Evolutionary conservation across 305 asterid species (phyloP), one percentile per base, ranked within the genome.

Genomic region (Fraxinus nigra): DNA sequence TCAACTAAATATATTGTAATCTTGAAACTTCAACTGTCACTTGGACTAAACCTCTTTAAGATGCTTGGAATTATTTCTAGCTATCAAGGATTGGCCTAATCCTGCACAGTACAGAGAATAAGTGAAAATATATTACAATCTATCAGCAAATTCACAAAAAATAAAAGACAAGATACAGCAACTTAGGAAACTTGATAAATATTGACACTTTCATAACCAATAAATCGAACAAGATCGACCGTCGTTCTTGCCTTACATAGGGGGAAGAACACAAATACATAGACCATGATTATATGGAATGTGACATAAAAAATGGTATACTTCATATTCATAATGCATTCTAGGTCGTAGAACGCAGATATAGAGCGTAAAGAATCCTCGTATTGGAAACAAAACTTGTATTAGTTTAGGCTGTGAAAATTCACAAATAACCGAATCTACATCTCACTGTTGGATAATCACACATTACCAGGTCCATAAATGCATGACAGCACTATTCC

Each of bases 401-500:
- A 26, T 20, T 26, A 28, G 74, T 67, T 67, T 65, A 26, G 73
- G 73, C 33, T 26, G 73, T 24, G 73, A 69, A 69, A 69, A 30
- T 69, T 11, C 38, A 30, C 22, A 69, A 14, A 30, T 4, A 30
- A 67, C 38, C 4, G 38, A 67, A 67, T 28, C 5, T 22, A 20
- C 33, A 20, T 18, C 26, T 7, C 67, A 18, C 28, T 81, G 78
- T 18, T 78, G 72, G 54, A 22, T 70, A 80, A 79, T 43, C 26
- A 20, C 72, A 79, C 75, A 38, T 79, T 80, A 84, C 82, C 70
- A 80, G 78, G 76, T 82, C 79, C 79, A 78, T 37, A 79, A 65
- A 10, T 82, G 78, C 76, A 70, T 5, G 84, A 82, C 82, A 65
- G 59, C 79, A 59, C 91, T 93, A 97, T 86, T 97, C 98, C 91